phyloP scores from a whole-genome alignment of 306 rosid genomes.

The Medicago truncatula region MtrunA17r5.0-ANR NC_053042.1:32595001-32595500 shows the following conservation, averaged over 20 bases:
- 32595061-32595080: not conserved
- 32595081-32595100: slow-evolving; percentile 52
- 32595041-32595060: too few species aligned
- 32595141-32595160: slow-evolving; percentile 66
- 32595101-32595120: slow-evolving; percentile 58
- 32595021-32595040: not conserved
- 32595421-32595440: slow-evolving; percentile 47
- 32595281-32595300: slow-evolving; percentile 21
- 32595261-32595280: slow-evolving; percentile 33
- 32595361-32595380: not conserved
- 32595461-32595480: slow-evolving; percentile 51
- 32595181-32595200: slow-evolving; percentile 16
- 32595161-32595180: slow-evolving; percentile 36
- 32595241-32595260: slow-evolving; percentile 35
- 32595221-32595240: not conserved
- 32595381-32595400: not conserved
- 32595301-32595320: not conserved
- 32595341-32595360: slow-evolving; percentile 5
- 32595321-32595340: slow-evolving; percentile 37
- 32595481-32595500: slow-evolving; percentile 55
- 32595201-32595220: not conserved
- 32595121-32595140: slow-evolving; percentile 48
- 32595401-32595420: slow-evolving; percentile 9
- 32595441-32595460: slow-evolving; percentile 63
- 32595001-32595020: not conserved